Evolutionary conservation across 2,329 filamentous ascomycete genomes (phyloP).

Genomic region (Cercospora sojina): DNA sequence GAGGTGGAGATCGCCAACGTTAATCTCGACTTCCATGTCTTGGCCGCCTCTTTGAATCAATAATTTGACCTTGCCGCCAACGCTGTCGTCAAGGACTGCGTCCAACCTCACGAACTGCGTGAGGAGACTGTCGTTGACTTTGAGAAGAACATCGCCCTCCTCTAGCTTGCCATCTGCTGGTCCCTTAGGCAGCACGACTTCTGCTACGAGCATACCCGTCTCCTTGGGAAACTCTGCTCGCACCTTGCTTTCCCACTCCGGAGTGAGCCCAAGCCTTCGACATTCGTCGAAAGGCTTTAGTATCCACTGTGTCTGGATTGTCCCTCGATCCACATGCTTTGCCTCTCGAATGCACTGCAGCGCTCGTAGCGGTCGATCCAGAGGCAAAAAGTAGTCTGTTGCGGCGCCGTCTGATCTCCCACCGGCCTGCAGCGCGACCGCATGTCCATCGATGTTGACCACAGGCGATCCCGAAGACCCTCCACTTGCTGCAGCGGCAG

Average conservation of each 20-base stretch:
- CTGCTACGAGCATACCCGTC: constrained; percentile 94
- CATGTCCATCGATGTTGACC: constrained; percentile 89
- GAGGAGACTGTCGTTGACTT: constrained; percentile 88
- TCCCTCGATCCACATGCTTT: constrained; percentile 77
- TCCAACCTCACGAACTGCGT: constrained; percentile 92
- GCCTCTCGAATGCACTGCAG: constrained; percentile 79
- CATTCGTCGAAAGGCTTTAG: constrained; percentile 98
- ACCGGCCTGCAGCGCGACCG: constrained; percentile 89
- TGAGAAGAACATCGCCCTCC: constrained; percentile 89
- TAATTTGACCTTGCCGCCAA: constrained; percentile 73
- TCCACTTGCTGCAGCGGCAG: constrained; percentile 92
- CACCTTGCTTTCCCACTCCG: constrained; percentile 82
- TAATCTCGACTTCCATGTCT: constrained; percentile 79
- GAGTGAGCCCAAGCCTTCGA: constrained; percentile 77
- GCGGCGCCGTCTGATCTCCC: constrained; percentile 91
- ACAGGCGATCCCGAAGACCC: constrained; percentile 98
- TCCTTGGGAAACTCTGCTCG: constrained; percentile 84
- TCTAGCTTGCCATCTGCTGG: constrained; percentile 84
- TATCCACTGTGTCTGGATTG: constrained; percentile 97
- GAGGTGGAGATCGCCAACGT: constrained; percentile 83
- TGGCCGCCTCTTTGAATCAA: constrained; percentile 85
- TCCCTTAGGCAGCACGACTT: constrained; percentile 88
- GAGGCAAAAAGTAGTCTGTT: constrained; percentile 93
- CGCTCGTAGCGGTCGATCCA: constrained; percentile 85
- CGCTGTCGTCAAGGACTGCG: constrained; percentile 84